Base-by-base conservation (phyloP, 345 rosid genomes). In the Noccaea bulbosa region DNA sequence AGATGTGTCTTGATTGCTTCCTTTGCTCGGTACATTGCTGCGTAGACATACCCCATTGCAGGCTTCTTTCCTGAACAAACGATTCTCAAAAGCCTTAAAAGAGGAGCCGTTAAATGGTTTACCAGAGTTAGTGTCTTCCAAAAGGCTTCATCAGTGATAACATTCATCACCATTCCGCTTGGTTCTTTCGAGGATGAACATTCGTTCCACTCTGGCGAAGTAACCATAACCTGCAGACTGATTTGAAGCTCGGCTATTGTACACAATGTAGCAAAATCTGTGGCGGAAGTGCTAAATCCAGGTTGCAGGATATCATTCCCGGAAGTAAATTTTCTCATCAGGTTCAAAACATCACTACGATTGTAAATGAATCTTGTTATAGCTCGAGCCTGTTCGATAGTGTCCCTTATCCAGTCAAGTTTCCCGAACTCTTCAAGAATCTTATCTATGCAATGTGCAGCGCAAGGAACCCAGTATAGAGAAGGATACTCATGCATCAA, bases 391-490 rank as follows among this genome's bases (percentile, higher is more conserved):
- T 82, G 90, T 67, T 81, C 91, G 35, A 93, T 79, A 10, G 81
- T 77, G 45, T 74, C 77, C 54, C 76, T 62, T 76, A 93, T 84
- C 97, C 92, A 86, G 34, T 74, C 38, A 46, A 75, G 12, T 1
- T 62, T 62, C 22, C 41, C 70, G 44, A 93, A 85, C 62, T 93
- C 96, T 64, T 85, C 91, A 3, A 93, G 91, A 71, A 93, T 93
- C 82, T 80, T 64, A 74, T 87, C 88, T 50, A 89, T 69, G 77
- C 87, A 87, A 61, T 68, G 84, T 65, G 83, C 80, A 53, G 94
- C 91, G 62, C 95, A 91, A 65, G 97, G 95, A 69, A 88, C 83
- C 96, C 96, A 91, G 46, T 83, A 93, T 11, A 93, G 77, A 54
- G 81, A 80, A 12, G 88, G 91, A 71, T 84, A 87, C 50, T 77